Evolutionary conservation across 306 rosid genomes (phyloP), one percentile per base, ranked within the genome.

Genomic region (Fagus sylvatica): DNA sequence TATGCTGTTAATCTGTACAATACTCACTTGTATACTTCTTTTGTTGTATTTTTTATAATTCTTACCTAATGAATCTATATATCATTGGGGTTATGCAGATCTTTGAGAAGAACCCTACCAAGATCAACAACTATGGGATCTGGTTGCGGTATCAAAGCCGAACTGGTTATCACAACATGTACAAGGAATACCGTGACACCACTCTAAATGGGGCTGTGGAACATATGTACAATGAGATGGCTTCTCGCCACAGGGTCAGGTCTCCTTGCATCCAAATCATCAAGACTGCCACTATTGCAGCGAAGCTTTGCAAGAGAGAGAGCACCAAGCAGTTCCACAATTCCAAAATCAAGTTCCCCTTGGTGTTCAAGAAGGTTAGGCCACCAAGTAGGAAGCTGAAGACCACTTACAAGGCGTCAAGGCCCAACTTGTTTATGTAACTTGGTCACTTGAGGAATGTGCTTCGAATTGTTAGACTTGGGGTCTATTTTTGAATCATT

Each of bases 81-180:
- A n/a, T 65, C 9, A 5, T 16, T 46, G 4, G 53, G n/a, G 1
- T 43, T 64, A 5, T 72, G 33, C 82, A 93, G 98, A 93, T 93
- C 65, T 93, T 88, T 81, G 98, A 93, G 90, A 93, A 91, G 86
- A 91, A 89, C 61, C 98, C 98, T 7, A 91, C 98, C 28, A 90
- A 82, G 66, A 91, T 93, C 36, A 89, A 93, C 72, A 93, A 93
- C 87, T 93, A 88, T 17, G 97, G 98, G 1, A 91, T 93, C 9
- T 93, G 98, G 98, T 76, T 93, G 89, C 60, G 97, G 67, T 93
- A 93, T 61, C 98, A 93, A 72, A 93, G 98, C 82, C 81, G 98
- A 71, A 93, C 97, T 0, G 98, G 98, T 6, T 93, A 93, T 46
- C 98, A 93, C 91, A 93, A 93, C 80, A 93, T 91, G 98, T 93